Conservation (phyloP, 2,329 filamentous ascomycete genomes). For the Paecilomyces dactylethromorphus region DNA sequence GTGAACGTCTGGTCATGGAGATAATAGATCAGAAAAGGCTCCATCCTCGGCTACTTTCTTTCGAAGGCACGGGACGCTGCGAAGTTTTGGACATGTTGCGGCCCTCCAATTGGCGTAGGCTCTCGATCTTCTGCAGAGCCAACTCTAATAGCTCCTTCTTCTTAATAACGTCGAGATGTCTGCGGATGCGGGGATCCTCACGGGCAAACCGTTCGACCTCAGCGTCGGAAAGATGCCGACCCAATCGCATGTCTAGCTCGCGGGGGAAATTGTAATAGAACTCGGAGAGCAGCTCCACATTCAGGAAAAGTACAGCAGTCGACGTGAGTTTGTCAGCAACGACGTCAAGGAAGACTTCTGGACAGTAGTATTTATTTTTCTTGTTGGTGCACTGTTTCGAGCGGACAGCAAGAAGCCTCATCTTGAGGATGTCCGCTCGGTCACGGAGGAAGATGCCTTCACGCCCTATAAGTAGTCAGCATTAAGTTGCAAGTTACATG, state of each 20-base stretch:
- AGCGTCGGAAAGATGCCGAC: slow-evolving; percentile 67
- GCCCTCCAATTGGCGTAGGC: slow-evolving; percentile 74
- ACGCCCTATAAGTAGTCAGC: slow-evolving; percentile 53
- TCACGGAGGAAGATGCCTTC: slow-evolving; percentile 93
- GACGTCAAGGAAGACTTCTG: slow-evolving; percentile 95
- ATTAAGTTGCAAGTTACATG: background rate
- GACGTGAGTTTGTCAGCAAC: slow-evolving; percentile 91
- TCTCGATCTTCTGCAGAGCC: slow-evolving; percentile 93
- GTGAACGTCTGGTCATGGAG: background rate
- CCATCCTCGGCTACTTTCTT: slow-evolving; percentile 35
- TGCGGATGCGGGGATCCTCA: slow-evolving; percentile 83
- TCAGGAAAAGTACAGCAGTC: slow-evolving; percentile 92
- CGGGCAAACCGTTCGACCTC: slow-evolving; percentile 86
- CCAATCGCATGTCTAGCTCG: slow-evolving; percentile 80
- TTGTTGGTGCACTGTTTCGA: slow-evolving; percentile 79
- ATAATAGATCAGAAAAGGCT: slow-evolving; percentile 33
- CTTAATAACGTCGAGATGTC: slow-evolving; percentile 85
- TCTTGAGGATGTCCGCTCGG: slow-evolving; percentile 79
- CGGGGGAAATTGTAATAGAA: slow-evolving; percentile 98
- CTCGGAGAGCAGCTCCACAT: slow-evolving; percentile 91
- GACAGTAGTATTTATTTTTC: slow-evolving; percentile 93
- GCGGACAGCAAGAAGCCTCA: slow-evolving; percentile 81
- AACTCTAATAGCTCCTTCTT: slow-evolving; percentile 90
- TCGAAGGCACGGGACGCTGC: slow-evolving; percentile 27
- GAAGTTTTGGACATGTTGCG: slow-evolving; percentile 53